Evolutionary conservation across 164 flowering plant species (phyloP).

Genomic region (Vitis vinifera): ASM3070453v1 NC_081817.1:27059501-27060000

Average conservation of each 20-base stretch:
- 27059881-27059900: constrained; percentile 15
- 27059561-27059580: too few species aligned
- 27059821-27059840: constrained; percentile 3
- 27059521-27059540: too few species aligned
- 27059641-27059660: too few species aligned
- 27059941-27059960: not conserved
- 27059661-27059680: too few species aligned
- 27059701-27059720: not conserved
- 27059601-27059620: too few species aligned
- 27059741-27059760: constrained; percentile 97
- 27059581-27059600: too few species aligned
- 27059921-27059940: not conserved
- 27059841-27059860: not conserved
- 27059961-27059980: too few species aligned
- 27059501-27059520: too few species aligned
- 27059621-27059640: too few species aligned
- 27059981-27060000: too few species aligned
- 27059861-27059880: constrained; percentile 2
- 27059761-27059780: constrained; percentile 91
- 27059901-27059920: not conserved
- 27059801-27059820: constrained; percentile 87
- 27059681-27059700: too few species aligned
- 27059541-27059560: too few species aligned
- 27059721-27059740: not conserved
- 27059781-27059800: constrained; percentile 77